Evolutionary conservation across 2,329 filamentous ascomycete species (phyloP).

Genomic region (Colletotrichum tropicale): DNA sequence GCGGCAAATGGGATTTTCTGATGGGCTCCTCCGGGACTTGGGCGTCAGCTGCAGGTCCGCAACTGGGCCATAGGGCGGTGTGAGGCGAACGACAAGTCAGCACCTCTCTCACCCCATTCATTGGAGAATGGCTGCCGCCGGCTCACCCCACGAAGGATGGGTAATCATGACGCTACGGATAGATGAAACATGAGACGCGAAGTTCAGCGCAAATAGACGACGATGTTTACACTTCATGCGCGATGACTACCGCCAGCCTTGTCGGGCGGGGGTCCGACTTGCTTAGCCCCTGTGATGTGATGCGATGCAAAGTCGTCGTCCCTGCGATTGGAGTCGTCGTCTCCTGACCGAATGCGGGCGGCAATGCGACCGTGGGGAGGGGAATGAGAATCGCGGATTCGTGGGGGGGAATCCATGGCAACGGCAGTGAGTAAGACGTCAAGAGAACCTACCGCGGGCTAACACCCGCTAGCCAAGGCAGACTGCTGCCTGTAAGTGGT

Average conservation of each 20-base stretch:
- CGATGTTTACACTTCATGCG: background rate
- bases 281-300: background rate
- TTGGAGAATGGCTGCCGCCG: background rate
- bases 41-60: constrained; percentile 10
- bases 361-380: background rate
- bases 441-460: background rate
- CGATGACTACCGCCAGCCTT: background rate
- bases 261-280: background rate
- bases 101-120: background rate
- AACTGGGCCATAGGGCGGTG: constrained; percentile 11
- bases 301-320: background rate
- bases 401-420: background rate
- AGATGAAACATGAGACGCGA: constrained; percentile 4
- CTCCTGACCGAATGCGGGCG: background rate
- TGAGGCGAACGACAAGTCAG: constrained; percentile 8
- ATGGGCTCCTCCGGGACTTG: background rate
- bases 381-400: background rate
- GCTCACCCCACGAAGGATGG: background rate
- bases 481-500: background rate
- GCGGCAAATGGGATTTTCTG: constrained; percentile 14
- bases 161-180: constrained; percentile 4
- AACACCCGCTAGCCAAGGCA: background rate
- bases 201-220: constrained; percentile 1
- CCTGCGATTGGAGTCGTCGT: background rate
- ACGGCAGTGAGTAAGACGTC: background rate